phyloP scores from a whole-genome alignment of 805 yeast genomes.

The Spathaspora hagerdaliae region DNA sequence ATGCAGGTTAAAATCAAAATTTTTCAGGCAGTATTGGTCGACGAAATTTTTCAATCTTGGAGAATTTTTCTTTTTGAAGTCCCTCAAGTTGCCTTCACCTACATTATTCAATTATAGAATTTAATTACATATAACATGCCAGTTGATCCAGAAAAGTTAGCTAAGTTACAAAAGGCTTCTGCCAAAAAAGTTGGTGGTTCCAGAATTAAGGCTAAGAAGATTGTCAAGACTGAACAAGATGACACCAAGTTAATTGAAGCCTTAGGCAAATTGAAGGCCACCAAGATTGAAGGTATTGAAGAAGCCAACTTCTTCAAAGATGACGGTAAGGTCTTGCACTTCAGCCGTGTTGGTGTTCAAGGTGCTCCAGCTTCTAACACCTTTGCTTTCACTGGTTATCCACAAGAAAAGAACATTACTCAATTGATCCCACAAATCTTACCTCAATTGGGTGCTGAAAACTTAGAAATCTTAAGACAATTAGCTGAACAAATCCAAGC shows the following conservation, averaged over 20 bases:
- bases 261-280: constrained; percentile 84
- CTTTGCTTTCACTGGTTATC: constrained; percentile 90
- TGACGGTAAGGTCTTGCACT: constrained; percentile 93
- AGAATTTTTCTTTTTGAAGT: constrained; percentile 1
- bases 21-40: neutral
- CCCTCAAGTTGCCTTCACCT: neutral
- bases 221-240: constrained; percentile 68
- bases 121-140: constrained; percentile 48
- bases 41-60: constrained; percentile 7
- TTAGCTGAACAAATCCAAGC: constrained; percentile 85
- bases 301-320: constrained; percentile 98
- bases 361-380: constrained; percentile 88
- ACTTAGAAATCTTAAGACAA: constrained; percentile 81
- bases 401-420: constrained; percentile 87
- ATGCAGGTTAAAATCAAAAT: too few species aligned
- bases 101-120: neutral
- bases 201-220: constrained; percentile 90
- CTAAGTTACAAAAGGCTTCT: constrained; percentile 83
- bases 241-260: constrained; percentile 89
- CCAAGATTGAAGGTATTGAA: constrained; percentile 83
- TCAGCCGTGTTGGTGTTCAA: constrained; percentile 95
- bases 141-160: constrained; percentile 90
- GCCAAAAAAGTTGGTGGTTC: constrained; percentile 77
- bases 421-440: constrained; percentile 92
- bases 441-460: constrained; percentile 95